These are phyloP conservation scores for Cucumis melo DNA, from an alignment of 306 rosid species.

Conservation along the genomic window DNA sequence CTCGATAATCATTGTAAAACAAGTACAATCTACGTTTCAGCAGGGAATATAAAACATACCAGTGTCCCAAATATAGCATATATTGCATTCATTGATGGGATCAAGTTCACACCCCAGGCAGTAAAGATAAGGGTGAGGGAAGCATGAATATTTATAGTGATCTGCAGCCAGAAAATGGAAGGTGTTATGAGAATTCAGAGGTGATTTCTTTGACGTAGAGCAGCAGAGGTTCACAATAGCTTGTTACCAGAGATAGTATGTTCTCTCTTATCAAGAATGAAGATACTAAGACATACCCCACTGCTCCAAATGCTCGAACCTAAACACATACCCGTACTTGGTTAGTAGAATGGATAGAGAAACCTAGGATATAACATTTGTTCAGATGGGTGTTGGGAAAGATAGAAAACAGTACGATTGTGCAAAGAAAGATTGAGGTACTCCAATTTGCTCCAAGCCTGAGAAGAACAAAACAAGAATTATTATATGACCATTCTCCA, in stretches of 20 bases:
- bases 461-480: conserved; percentile 16
- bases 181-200: not conserved
- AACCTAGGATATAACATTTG: not conserved
- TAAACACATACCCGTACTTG: conserved; percentile 11
- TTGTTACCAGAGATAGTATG: conserved; percentile 72
- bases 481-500: not conserved
- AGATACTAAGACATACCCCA: conserved; percentile 66
- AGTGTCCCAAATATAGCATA: conserved; percentile 52
- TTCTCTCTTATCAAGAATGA: conserved; percentile 93
- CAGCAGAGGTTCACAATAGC: not conserved
- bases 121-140: conserved; percentile 70
- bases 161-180: conserved; percentile 34
- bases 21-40: not conserved
- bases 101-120: conserved; percentile 47
- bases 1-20: not conserved
- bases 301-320: conserved; percentile 81
- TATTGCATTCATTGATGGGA: conserved; percentile 74
- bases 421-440: conserved; percentile 60
- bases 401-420: conserved; percentile 56
- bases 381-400: conserved; percentile 8
- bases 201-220: not conserved
- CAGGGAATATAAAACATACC: conserved; percentile 26
- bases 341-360: not conserved
- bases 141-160: conserved; percentile 91
- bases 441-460: conserved; percentile 72